Base-by-base conservation (phyloP, 768 basidiomycete species). In the Hygrophoropsis aurantiaca region DNA sequence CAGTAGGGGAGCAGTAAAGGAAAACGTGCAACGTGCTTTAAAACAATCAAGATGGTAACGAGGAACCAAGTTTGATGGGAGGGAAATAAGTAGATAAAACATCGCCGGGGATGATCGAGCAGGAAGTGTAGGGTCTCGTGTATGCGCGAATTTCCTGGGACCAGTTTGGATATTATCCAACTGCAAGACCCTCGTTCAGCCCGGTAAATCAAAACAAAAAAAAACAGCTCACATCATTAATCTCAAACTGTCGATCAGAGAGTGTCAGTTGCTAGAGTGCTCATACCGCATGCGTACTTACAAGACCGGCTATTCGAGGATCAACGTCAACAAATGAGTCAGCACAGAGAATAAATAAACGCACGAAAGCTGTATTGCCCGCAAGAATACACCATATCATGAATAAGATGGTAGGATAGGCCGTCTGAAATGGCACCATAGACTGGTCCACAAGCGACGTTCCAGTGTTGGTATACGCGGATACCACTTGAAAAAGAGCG, bases 31-130 rank as follows among this genome's bases (percentile, higher is more conserved):
- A 60, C 83, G 42, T 58, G 93, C 92, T 81, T 91, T 27, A 95
- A 68, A 0, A 71, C 53, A 3, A 88, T 30, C 19, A 97, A 73
- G 19, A 94, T 64, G 1, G 79, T 77, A 2, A 91, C 51, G 5
- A 97, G 79, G 55, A 95, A 89, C 90, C 92, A 93, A 3, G 94
- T 97, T 60, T 97, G 94, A 58, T 94, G 90, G 0, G 91, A 84
- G 0, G 93, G 93, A 56, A 95, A 95, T 8, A 95, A 77, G 62
- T 93, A 90, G 10, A 92, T 80, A 59, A 88, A 94, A 65, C 93
- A 95, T 52, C 90, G 81, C 10, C 95, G 82, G 11, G 95, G 95
- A 61, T 97, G 95, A 58, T 97, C 93, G 8, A 99, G 78, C 7
- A 99, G 79, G 63, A 98, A 99, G 46, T 84, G 85, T 1, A 97